Evolutionary conservation across 257 asterid species (phyloP).

Genomic region (Paraleonurus japonicus): DNA sequence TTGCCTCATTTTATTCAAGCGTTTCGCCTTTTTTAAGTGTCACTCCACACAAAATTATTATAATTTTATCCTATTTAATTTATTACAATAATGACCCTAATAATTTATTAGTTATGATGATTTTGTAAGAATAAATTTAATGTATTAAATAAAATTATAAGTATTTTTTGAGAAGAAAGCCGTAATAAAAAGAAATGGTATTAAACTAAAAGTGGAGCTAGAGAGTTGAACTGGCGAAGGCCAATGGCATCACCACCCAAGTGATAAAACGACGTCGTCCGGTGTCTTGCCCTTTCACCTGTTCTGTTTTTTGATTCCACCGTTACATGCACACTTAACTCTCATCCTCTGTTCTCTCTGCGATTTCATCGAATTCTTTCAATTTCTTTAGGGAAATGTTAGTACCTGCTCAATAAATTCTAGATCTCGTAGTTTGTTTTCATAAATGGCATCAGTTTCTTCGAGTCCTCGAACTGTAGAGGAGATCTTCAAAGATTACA

Average conservation of each 20-base stretch:
- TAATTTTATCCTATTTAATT: too few relatives aligned
- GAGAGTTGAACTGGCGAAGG: background rate
- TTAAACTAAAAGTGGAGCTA: background rate
- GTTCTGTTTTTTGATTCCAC: constrained; percentile 30
- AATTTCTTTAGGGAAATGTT: constrained; percentile 31
- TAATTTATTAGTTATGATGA: too few relatives aligned
- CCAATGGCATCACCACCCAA: background rate
- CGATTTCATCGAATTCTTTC: constrained; percentile 20
- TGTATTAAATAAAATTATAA: too few relatives aligned
- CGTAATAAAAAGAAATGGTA: background rate
- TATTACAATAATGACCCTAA: too few relatives aligned
- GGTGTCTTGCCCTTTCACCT: constrained; percentile 16
- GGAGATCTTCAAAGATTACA: constrained; percentile 80
- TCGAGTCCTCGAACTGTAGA: constrained; percentile 69
- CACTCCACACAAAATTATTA: too few relatives aligned
- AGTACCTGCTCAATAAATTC: constrained; percentile 11
- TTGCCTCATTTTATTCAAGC: too few relatives aligned
- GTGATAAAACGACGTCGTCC: constrained; percentile 35
- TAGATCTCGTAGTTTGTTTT: constrained; percentile 35
- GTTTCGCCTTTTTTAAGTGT: too few relatives aligned
- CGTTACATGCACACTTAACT: constrained; percentile 40
- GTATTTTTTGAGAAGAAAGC: too few relatives aligned
- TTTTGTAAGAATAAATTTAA: too few relatives aligned
- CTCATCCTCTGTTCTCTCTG: constrained; percentile 23
- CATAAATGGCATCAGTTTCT: constrained; percentile 53